Conservation (phyloP, 345 rosid species). For the Aquilaria sinensis region DNA sequence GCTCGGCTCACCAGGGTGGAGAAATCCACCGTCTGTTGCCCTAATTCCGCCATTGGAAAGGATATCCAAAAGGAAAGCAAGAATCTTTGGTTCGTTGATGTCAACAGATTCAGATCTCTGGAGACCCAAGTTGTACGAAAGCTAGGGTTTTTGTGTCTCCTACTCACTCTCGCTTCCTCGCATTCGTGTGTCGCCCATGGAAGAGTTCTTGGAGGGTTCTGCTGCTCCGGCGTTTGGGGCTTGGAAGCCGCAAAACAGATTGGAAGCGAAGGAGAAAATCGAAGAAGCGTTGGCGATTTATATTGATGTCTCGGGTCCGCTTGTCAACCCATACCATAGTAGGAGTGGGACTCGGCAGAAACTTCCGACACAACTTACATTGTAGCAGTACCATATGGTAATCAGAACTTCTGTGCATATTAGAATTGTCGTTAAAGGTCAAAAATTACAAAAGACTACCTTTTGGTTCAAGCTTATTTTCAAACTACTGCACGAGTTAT, state of each 20-base stretch:
- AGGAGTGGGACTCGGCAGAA: too few relatives aligned
- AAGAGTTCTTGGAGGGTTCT: neutral
- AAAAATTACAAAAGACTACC: too few relatives aligned
- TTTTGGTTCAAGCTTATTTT: too few relatives aligned
- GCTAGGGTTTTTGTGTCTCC: constrained; percentile 22
- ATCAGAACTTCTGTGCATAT: too few relatives aligned
- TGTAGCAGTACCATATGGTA: too few relatives aligned
- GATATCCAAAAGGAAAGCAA: constrained; percentile 2
- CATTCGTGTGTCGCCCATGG: constrained; percentile 8
- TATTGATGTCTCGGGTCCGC: too few relatives aligned
- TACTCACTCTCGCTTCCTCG: constrained; percentile 12
- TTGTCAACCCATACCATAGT: too few relatives aligned
- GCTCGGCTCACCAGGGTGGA: constrained; percentile 71
- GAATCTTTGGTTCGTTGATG: constrained; percentile 14
- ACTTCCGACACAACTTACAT: too few relatives aligned
- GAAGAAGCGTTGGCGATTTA: too few relatives aligned
- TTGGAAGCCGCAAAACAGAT: neutral
- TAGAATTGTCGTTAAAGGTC: too few relatives aligned
- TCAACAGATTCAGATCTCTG: constrained; percentile 6
- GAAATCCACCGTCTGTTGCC: constrained; percentile 87
- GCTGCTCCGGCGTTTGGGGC: too few relatives aligned
- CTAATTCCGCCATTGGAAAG: constrained; percentile 59
- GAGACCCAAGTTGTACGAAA: constrained; percentile 4
- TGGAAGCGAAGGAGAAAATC: neutral
- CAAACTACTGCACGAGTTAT: too few relatives aligned